A percentile compares a stretch with the other conserved stretches of the same genome.
phyloP scores from a whole-genome alignment of 2,329 filamentous ascomycete genomes.

The Zelopaecilomyces penicillatus region DNA sequence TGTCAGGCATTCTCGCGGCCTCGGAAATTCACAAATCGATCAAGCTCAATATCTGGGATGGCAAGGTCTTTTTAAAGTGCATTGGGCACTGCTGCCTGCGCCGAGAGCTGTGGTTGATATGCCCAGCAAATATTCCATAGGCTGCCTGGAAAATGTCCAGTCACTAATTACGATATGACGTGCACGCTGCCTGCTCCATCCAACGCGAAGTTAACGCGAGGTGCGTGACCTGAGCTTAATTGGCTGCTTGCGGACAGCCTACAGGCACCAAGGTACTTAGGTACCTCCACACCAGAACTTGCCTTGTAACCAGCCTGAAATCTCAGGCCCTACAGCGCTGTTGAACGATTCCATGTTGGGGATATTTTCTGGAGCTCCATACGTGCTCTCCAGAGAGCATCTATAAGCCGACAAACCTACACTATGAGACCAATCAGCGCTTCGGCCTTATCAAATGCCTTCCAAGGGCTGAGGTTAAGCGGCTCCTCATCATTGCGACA shows the following conservation, averaged over 20 bases:
- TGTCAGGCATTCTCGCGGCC: conserved; percentile 65
- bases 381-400: conserved; percentile 11
- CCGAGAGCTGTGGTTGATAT: background rate
- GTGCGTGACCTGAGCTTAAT: conserved; percentile 31
- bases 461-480: conserved; percentile 41
- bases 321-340: conserved; percentile 15
- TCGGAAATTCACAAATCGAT: conserved; percentile 1
- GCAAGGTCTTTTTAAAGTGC: conserved; percentile 14
- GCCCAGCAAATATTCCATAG: background rate
- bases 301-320: conserved; percentile 10
- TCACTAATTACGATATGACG: conserved; percentile 15
- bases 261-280: too few relatives aligned
- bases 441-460: conserved; percentile 40
- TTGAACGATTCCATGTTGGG: conserved; percentile 5
- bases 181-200: conserved; percentile 20
- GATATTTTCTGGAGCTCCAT: conserved; percentile 27
- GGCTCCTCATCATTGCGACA: conserved; percentile 31
- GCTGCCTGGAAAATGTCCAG: conserved; percentile 20
- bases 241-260: conserved; percentile 8
- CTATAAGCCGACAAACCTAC: conserved; percentile 17
- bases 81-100: conserved; percentile 16
- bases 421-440: conserved; percentile 39
- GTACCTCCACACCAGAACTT: too few relatives aligned
- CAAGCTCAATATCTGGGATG: conserved; percentile 3
- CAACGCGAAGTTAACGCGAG: conserved; percentile 39